These are phyloP conservation scores for Erysimum cheiri DNA, from an alignment of 441 rosid species.

Conservation along the genomic window DNA sequence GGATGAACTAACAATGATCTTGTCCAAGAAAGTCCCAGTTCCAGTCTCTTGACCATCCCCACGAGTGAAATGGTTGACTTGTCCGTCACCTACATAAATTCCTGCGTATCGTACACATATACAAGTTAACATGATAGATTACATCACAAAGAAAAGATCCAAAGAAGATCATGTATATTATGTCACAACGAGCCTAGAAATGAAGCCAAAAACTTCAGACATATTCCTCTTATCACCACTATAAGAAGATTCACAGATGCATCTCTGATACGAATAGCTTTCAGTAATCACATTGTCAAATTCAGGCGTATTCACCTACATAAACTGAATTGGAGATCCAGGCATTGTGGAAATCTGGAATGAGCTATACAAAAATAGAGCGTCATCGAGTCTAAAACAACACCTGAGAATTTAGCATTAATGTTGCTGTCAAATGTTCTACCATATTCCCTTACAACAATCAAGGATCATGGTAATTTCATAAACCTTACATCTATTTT, in stretches of 20 bases:
- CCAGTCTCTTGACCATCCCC: slow-evolving; percentile 82
- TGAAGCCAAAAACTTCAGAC: neutral
- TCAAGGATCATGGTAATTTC: neutral
- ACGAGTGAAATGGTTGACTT: slow-evolving; percentile 89
- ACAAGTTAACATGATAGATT: neutral
- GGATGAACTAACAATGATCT: slow-evolving; percentile 61
- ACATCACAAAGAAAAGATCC: slow-evolving; percentile 13
- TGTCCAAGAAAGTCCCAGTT: slow-evolving; percentile 74
- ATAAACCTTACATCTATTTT: neutral
- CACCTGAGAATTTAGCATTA: neutral
- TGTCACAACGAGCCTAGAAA: neutral
- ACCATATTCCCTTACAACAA: slow-evolving; percentile 24
- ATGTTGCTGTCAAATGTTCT: slow-evolving; percentile 12
- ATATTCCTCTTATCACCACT: slow-evolving; percentile 5
- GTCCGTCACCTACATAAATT: slow-evolving; percentile 75
- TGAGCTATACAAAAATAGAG: slow-evolving; percentile 8
- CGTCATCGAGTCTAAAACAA: slow-evolving; percentile 22
- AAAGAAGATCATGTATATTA: neutral
- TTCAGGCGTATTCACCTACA: slow-evolving; percentile 1
- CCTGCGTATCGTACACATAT: slow-evolving; percentile 49
- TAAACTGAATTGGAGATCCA: neutral
- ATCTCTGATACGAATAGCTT: slow-evolving; percentile 1
- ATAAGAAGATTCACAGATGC: neutral
- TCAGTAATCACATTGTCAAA: slow-evolving; percentile 14
- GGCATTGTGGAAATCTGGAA: neutral